Evolutionary conservation across 2,329 filamentous ascomycete species (phyloP).

Genomic region (Epichloe glyceriae): DNA sequence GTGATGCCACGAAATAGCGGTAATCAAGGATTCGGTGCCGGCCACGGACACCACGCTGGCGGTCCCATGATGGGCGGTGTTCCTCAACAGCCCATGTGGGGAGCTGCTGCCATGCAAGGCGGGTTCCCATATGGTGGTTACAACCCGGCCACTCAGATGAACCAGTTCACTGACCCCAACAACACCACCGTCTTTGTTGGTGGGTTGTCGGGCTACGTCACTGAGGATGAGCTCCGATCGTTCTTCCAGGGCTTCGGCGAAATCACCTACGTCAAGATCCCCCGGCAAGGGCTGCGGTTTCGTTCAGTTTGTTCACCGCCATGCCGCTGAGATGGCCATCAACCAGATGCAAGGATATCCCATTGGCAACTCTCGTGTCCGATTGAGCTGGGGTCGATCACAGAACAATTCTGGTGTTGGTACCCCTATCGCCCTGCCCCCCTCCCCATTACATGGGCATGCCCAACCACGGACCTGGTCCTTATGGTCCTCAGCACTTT

Average conservation of each 20-base stretch:
- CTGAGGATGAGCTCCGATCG: conserved; percentile 96
- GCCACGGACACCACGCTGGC: conserved; percentile 30
- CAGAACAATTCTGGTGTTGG: conserved; percentile 99
- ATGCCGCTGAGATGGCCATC: conserved; percentile 99
- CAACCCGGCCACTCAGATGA: conserved; percentile 56
- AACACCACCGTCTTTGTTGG: conserved; percentile 99
- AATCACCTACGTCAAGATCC: conserved; percentile 99
- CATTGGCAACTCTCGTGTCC: conserved; percentile 95
- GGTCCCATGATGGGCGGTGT: conserved; percentile 31
- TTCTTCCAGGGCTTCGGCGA: conserved; percentile 99
- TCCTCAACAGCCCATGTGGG: conserved; percentile 33
- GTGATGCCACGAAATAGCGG: conserved; percentile 12
- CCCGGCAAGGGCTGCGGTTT: conserved; percentile 98
- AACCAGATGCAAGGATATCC: conserved; percentile 99
- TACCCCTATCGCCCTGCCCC: conserved; percentile 91
- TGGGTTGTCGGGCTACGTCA: conserved; percentile 93
- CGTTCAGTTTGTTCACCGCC: conserved; percentile 96
- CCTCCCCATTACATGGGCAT: conserved; percentile 41
- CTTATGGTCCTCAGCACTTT: conserved; percentile 27
- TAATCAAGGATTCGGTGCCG: conserved; percentile 25
- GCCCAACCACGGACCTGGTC: conserved; percentile 29
- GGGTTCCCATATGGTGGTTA: conserved; percentile 29
- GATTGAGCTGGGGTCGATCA: conserved; percentile 91
- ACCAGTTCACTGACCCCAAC: conserved; percentile 99
- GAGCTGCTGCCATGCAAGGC: conserved; percentile 19